Conservation (phyloP, 345 rosid species). For the Salix udensis region DNA sequence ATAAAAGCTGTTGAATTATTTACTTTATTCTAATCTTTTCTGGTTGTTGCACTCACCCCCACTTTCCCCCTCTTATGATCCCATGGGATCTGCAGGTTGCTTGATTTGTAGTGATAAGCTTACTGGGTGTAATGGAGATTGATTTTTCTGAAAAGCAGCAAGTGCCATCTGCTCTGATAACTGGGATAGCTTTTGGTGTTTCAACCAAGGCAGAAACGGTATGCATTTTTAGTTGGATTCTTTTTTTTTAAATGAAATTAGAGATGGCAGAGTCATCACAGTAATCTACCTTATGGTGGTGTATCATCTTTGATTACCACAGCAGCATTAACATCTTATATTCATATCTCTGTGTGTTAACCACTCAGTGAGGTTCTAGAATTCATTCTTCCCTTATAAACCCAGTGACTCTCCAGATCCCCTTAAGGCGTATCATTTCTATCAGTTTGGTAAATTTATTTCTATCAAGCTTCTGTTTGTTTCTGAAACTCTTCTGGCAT, state of each 20-base stretch:
- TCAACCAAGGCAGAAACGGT: slow-evolving; percentile 43
- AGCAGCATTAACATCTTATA: background rate
- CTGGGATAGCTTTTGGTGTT: slow-evolving; percentile 39
- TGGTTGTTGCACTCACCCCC: too few relatives aligned
- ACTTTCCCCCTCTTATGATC: background rate
- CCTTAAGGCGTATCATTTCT: background rate
- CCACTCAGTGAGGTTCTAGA: background rate
- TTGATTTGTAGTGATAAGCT: slow-evolving; percentile 8
- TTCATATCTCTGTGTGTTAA: background rate
- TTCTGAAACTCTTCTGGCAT: background rate
- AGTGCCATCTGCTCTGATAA: slow-evolving; percentile 42
- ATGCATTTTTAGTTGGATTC: background rate
- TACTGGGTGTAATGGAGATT: slow-evolving; percentile 29
- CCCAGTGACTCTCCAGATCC: background rate
- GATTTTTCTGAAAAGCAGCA: slow-evolving; percentile 33
- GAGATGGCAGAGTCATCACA: background rate
- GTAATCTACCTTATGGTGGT: background rate
- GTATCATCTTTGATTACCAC: background rate
- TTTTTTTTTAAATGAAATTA: background rate
- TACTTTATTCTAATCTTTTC: too few relatives aligned
- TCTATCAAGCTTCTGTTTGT: background rate
- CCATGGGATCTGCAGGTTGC: slow-evolving; percentile 13
- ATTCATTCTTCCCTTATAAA: background rate
- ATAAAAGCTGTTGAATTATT: too few relatives aligned
- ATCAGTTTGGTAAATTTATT: background rate